Evolutionary conservation across 1,139 yeast species (phyloP).

Genomic region (Lodderomyces oxycetoniae): DNA sequence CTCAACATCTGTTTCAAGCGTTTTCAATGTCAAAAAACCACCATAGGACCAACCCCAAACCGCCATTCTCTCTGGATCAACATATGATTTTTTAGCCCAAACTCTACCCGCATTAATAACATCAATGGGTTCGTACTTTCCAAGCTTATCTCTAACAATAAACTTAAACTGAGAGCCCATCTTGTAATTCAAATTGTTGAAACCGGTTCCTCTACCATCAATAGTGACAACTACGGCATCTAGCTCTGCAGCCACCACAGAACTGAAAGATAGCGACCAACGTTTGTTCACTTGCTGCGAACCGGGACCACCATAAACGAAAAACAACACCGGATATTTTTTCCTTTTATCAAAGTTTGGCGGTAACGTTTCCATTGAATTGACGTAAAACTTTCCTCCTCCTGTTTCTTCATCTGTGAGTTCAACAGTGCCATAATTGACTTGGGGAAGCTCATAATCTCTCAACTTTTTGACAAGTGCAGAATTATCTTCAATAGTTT

Average conservation of each 20-base stretch:
- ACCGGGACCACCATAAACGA: constrained; percentile 81
- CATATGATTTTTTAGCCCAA: constrained; percentile 52
- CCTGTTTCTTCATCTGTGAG: constrained; percentile 41
- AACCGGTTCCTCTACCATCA: constrained; percentile 83
- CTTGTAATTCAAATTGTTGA: constrained; percentile 37
- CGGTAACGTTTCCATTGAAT: constrained; percentile 62
- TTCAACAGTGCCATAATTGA: constrained; percentile 43
- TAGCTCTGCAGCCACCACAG: constrained; percentile 63
- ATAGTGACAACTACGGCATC: constrained; percentile 73
- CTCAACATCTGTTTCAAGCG: constrained; percentile 61
- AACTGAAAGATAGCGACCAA: constrained; percentile 54
- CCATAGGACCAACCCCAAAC: constrained; percentile 89
- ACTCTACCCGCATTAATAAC: constrained; percentile 64
- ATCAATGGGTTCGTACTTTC: constrained; percentile 64
- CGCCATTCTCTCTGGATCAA: constrained; percentile 56
- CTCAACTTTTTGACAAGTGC: constrained; percentile 34
- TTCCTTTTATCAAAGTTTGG: constrained; percentile 49
- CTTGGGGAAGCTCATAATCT: constrained; percentile 46
- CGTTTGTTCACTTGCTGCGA: constrained; percentile 60
- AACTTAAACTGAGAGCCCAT: constrained; percentile 51
- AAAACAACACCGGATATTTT: constrained; percentile 67
- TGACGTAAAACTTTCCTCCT: constrained; percentile 41
- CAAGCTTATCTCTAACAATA: constrained; percentile 60
- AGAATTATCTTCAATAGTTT: constrained; percentile 47
- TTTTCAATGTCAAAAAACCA: constrained; percentile 70